Base-by-base conservation (phyloP, 2,329 filamentous ascomycete genomes). In the Cryphonectria naterciae region DNA sequence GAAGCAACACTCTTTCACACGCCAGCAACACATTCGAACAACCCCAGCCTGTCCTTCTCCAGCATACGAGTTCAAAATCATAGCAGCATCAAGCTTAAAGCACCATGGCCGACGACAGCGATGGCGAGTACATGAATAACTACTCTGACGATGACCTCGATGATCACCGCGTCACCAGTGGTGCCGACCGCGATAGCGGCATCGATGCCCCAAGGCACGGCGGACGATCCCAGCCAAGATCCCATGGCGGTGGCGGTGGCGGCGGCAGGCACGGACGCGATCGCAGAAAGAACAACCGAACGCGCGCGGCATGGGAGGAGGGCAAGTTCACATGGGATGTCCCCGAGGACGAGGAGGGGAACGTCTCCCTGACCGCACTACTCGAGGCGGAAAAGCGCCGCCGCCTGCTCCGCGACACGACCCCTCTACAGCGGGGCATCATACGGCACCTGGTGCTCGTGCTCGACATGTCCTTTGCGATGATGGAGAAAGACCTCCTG, bases 361-460 rank as follows among this genome's bases (percentile, higher is more conserved):
- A 90, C 70, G 89, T 97, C 75, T 91, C 90, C 70, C 88, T 97
- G 56, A 90, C 93, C 74, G 91, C 91, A 32, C 81, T 92, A 41
- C 86, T 94, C 65, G 94, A 97, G 80, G 93, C 93, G 32, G 90
- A 93, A 79, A 97, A 97, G 85, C 89, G 94, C 72, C 82, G 81
- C 75, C 93, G 95, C 76, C 84, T 98, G 73, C 86, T 97, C 73
- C 93, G 94, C 80, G 96, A 99, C 80, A 98, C 96, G 39, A 98
- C 95, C 64, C 96, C 96, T 17, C 85, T 99, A 68, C 96, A 99
- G 82, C 89, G 96, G 76, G 96, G 96, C 73, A 99, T 99, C 77
- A 99, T 99, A 81, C 91, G 96, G n/a, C 95, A 99, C 81, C 84
- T 98, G 65, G 90, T 98, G 70, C 86, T 99, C 32, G 91, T 98